Evolutionary conservation across 2,329 filamentous ascomycete genomes (phyloP).

Genomic region (Passalora sequoiae): DNA sequence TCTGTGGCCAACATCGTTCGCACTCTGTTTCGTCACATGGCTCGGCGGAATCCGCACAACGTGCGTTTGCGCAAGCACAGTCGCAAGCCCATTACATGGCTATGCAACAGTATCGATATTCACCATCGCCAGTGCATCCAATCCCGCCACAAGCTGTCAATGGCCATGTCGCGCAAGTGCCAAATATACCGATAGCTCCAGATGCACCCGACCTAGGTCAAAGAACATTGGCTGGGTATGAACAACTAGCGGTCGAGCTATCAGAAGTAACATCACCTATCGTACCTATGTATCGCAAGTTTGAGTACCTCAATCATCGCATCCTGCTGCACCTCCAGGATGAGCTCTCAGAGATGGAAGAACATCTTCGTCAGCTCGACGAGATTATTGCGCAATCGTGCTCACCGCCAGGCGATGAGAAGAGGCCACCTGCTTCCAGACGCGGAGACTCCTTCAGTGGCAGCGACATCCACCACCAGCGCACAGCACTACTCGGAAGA

Average conservation of each 20-base stretch:
- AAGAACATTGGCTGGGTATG: conserved; percentile 50
- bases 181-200: conserved; percentile 26
- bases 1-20: conserved; percentile 25
- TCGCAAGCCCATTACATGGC: conserved; percentile 25
- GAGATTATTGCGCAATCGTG: conserved; percentile 46
- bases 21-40: conserved; percentile 24
- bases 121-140: conserved; percentile 16
- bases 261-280: conserved; percentile 28
- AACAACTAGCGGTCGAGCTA: conserved; percentile 56
- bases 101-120: conserved; percentile 28
- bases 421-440: conserved; percentile 51
- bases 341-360: conserved; percentile 74
- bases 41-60: conserved; percentile 17
- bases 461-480: conserved; percentile 55
- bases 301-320: conserved; percentile 76
- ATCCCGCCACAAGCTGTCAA: conserved; percentile 13
- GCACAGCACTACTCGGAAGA: conserved; percentile 56
- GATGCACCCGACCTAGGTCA: conserved; percentile 30
- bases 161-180: conserved; percentile 11
- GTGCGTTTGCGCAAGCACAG: conserved; percentile 22
- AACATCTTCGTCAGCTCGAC: conserved; percentile 68
- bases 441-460: conserved; percentile 52
- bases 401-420: conserved; percentile 19
- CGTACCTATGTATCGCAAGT: conserved; percentile 71
- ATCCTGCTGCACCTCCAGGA: conserved; percentile 79